Evolutionary conservation across 2,329 filamentous ascomycete genomes (phyloP).

Genomic region (Myriosclerotinia curreyana): DNA sequence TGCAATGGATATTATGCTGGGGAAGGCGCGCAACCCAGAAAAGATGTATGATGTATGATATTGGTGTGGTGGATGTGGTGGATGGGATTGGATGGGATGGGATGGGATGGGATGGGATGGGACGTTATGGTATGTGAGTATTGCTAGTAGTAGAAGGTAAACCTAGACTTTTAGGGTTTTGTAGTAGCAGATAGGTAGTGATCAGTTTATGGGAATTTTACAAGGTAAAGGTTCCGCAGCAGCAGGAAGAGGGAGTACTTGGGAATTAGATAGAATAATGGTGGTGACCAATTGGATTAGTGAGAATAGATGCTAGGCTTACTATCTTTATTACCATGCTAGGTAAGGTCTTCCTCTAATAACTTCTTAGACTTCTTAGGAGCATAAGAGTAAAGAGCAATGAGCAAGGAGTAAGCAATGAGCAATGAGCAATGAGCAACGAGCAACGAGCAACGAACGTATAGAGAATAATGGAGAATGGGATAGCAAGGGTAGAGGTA

Average conservation of each 20-base stretch:
- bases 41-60: constrained; percentile 16
- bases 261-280: constrained; percentile 13
- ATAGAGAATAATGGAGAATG: constrained; percentile 6
- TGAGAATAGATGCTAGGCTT: constrained; percentile 10
- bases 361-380: not conserved
- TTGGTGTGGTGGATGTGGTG: not conserved
- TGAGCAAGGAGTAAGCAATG: not conserved
- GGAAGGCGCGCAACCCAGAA: constrained; percentile 12
- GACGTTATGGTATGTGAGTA: constrained; percentile 10
- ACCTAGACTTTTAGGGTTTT: constrained; percentile 5
- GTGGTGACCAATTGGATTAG: constrained; percentile 15
- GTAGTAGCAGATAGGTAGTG: constrained; percentile 8
- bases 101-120: no score
- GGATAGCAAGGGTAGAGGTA: constrained; percentile 9
- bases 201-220: constrained; percentile 10
- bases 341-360: constrained; percentile 7
- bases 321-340: constrained; percentile 12
- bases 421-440: not conserved
- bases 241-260: constrained; percentile 16
- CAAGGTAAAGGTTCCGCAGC: constrained; percentile 20
- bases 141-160: not conserved
- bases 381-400: not conserved
- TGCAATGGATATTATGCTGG: constrained; percentile 20
- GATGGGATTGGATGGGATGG: no score
- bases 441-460: not conserved